These are phyloP conservation scores for Alternaria triticina DNA, from an alignment of 2,329 filamentous ascomycete species.

Conservation along the genomic window DNA sequence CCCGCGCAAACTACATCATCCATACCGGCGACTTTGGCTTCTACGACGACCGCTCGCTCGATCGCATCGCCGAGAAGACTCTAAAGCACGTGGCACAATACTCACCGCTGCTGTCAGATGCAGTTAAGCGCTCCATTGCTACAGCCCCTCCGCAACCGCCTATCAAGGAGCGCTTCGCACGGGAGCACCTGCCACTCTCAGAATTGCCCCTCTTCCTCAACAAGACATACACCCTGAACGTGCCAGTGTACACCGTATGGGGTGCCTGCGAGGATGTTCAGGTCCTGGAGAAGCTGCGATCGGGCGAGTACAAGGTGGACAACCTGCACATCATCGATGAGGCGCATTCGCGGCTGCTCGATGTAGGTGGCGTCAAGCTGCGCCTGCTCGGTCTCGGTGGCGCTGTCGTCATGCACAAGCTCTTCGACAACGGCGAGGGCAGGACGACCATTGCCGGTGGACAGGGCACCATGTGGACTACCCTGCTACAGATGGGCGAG, in stretches of 20 bases:
- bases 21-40: conserved; percentile 99
- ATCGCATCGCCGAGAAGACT: conserved; percentile 98
- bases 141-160: conserved; percentile 68
- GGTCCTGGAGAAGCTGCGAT: conserved; percentile 95
- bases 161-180: conserved; percentile 83
- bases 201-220: conserved; percentile 88
- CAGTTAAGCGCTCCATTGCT: conserved; percentile 70
- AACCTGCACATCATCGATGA: conserved; percentile 99
- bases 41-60: conserved; percentile 94
- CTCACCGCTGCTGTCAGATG: conserved; percentile 87
- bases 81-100: conserved; percentile 99
- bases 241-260: conserved; percentile 99
- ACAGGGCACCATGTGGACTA: conserved; percentile 99
- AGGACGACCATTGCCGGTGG: conserved; percentile 97
- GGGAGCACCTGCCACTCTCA: conserved; percentile 86
- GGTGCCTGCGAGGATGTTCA: conserved; percentile 98
- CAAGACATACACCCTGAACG: conserved; percentile 87
- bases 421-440: conserved; percentile 98
- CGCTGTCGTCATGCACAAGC: conserved; percentile 99
- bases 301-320: conserved; percentile 95
- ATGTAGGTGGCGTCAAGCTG: conserved; percentile 94
- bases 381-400: conserved; percentile 91
- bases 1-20: conserved; percentile 95
- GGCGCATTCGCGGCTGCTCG: conserved; percentile 91
- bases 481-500: conserved; percentile 96